phyloP scores from a whole-genome alignment of 192 early-diverging fungal species.

The Coemansia sp. region DNA sequence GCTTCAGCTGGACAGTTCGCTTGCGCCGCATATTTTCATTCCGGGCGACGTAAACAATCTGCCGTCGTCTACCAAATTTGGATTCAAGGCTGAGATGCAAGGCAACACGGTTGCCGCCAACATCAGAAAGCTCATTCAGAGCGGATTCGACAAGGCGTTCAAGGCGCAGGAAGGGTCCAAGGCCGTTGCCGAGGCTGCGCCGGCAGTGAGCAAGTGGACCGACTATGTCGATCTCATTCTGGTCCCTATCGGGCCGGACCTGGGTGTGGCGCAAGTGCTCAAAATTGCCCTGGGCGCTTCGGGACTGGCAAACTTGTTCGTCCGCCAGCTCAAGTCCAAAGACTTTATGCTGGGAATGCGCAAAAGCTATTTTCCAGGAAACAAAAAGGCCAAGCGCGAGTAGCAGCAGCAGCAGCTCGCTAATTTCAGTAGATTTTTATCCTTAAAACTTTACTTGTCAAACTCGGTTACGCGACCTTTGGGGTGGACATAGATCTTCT shows the following conservation, averaged over 20 bases:
- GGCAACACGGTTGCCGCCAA: conserved; percentile 38
- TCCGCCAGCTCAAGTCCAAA: conserved; percentile 32
- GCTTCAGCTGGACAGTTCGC: conserved; percentile 46
- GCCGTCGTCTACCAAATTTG: conserved; percentile 45
- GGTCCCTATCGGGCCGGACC: conserved; percentile 41
- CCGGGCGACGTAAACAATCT: conserved; percentile 55
- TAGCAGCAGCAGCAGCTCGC: background rate
- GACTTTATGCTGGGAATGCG: conserved; percentile 48
- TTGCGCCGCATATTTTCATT: conserved; percentile 57
- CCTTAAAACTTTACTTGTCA: conserved; percentile 29
- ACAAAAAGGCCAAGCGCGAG: conserved; percentile 12
- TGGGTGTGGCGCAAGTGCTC: conserved; percentile 34
- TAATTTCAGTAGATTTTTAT: no score
- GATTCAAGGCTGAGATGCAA: conserved; percentile 52
- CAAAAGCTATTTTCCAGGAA: conserved; percentile 22
- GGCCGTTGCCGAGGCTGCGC: conserved; percentile 12
- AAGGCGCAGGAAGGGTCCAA: background rate
- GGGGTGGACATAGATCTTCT: conserved; percentile 70
- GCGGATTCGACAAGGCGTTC: conserved; percentile 23
- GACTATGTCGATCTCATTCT: conserved; percentile 39
- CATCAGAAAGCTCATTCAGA: conserved; percentile 28
- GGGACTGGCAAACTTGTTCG: conserved; percentile 20
- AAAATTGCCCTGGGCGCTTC: conserved; percentile 34
- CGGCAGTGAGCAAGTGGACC: conserved; percentile 26
- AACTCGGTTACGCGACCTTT: conserved; percentile 35